phyloP scores from a whole-genome alignment of 2,329 filamentous ascomycete species.

The Dactylellina sp. region DNA sequence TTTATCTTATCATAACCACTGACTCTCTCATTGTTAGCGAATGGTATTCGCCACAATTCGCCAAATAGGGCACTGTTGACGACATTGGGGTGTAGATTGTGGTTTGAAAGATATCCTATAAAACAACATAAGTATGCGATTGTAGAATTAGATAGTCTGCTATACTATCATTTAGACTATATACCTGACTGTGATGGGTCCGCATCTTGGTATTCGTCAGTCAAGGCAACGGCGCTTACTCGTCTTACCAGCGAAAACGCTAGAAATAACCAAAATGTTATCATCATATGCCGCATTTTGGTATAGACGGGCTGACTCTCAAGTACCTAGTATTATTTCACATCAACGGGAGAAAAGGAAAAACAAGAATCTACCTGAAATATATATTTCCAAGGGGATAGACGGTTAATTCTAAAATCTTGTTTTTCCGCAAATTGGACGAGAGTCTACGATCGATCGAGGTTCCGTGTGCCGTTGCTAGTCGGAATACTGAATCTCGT shows the following conservation, averaged over 20 bases:
- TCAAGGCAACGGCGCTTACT: slow-evolving; percentile 11
- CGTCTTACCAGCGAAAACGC: neutral
- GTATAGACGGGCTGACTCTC: neutral
- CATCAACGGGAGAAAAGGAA: neutral
- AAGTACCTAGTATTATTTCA: neutral
- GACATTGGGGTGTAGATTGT: slow-evolving; percentile 43
- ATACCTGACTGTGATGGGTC: slow-evolving; percentile 46
- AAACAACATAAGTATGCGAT: neutral
- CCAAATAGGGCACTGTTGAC: slow-evolving; percentile 37
- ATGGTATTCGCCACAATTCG: slow-evolving; percentile 41
- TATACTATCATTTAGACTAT: too few species aligned
- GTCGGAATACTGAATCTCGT: slow-evolving; percentile 6
- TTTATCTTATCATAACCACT: neutral
- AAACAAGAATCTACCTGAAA: too few species aligned
- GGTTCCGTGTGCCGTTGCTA: neutral
- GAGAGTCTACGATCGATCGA: neutral
- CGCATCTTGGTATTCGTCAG: slow-evolving; percentile 48
- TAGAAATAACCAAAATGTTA: neutral
- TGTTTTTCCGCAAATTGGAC: neutral
- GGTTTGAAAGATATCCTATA: slow-evolving; percentile 48
- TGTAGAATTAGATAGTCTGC: neutral
- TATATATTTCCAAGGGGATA: neutral
- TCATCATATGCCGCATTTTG: slow-evolving; percentile 11
- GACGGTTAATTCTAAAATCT: neutral
- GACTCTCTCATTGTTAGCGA: slow-evolving; percentile 38